Conservation (phyloP, 345 rosid genomes). For the Diplotaxis tenuifolia region DNA sequence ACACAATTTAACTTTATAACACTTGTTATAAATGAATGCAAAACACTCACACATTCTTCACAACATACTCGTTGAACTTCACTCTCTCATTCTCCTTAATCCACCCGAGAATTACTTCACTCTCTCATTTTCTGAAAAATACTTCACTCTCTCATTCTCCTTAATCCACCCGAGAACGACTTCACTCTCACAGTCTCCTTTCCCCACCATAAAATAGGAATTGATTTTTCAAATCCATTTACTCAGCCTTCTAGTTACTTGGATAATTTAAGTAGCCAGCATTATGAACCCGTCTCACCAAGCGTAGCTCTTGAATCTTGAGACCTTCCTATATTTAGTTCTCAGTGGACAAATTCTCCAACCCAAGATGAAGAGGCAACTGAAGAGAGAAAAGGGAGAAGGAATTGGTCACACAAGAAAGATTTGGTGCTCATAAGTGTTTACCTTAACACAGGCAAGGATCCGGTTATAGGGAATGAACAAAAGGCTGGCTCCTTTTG, state of each 20-base stretch:
- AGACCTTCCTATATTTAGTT: neutral
- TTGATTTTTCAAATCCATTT: neutral
- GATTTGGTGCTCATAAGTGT: too few relatives aligned
- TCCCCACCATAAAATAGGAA: neutral
- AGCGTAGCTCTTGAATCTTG: neutral
- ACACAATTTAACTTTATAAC: neutral
- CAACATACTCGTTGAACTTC: too few relatives aligned
- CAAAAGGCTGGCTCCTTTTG: too few relatives aligned
- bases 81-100: too few relatives aligned
- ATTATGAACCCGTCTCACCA: neutral
- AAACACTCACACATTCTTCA: too few relatives aligned
- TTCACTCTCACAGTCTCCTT: neutral
- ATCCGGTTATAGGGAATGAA: too few relatives aligned
- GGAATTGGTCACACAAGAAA: too few relatives aligned
- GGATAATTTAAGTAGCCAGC: neutral
- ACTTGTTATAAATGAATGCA: neutral
- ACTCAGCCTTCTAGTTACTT: neutral
- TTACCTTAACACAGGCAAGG: too few relatives aligned
- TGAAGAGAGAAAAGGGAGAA: neutral
- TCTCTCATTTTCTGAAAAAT: too few relatives aligned
- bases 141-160: too few relatives aligned
- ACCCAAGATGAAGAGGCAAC: neutral
- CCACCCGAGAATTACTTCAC: too few relatives aligned
- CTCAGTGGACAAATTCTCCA: neutral
- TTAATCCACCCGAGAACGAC: too few relatives aligned